Evolutionary conservation across 331 rosid species (phyloP).

Genomic region (Malus hybrid): DNA sequence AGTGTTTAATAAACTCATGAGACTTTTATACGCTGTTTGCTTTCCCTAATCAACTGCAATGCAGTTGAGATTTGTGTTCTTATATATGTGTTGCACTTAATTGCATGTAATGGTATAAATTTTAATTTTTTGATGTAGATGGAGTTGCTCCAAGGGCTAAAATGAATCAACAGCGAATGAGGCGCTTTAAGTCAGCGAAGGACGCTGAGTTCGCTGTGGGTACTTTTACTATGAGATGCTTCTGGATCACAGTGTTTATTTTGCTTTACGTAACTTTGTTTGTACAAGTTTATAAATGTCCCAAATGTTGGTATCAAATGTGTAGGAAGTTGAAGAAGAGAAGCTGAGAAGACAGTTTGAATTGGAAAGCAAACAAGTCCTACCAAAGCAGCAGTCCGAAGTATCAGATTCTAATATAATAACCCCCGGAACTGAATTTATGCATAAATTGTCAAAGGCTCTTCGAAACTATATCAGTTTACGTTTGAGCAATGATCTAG

Average conservation of each 20-base stretch:
- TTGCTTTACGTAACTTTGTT: not conserved
- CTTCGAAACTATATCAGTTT: conserved; percentile 19
- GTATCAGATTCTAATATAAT: conserved; percentile 36
- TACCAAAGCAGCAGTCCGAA: conserved; percentile 29
- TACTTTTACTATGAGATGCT: not conserved
- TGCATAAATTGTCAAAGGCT: conserved; percentile 42
- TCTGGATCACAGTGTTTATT: not conserved
- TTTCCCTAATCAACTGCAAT: not conserved
- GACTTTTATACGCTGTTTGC: not conserved
- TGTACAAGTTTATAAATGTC: not conserved
- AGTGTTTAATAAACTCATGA: not conserved
- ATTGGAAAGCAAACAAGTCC: conserved; percentile 41
- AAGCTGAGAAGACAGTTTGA: conserved; percentile 23
- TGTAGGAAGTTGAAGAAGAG: conserved; percentile 41
- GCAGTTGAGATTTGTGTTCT: not conserved
- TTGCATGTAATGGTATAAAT: not conserved
- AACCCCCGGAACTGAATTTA: conserved; percentile 59
- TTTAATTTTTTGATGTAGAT: conserved; percentile 13
- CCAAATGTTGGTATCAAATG: not conserved
- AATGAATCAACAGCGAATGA: conserved; percentile 52
- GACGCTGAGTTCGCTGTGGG: conserved; percentile 24
- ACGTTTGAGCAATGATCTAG: conserved; percentile 10
- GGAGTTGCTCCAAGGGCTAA: conserved; percentile 70
- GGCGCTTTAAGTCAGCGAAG: conserved; percentile 34
- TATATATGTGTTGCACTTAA: not conserved